Evolutionary conservation across 495 filamentous ascomycete species (phyloP), one percentile per base, ranked within the genome.

Genomic region (Baudoinia panamericana): DNA sequence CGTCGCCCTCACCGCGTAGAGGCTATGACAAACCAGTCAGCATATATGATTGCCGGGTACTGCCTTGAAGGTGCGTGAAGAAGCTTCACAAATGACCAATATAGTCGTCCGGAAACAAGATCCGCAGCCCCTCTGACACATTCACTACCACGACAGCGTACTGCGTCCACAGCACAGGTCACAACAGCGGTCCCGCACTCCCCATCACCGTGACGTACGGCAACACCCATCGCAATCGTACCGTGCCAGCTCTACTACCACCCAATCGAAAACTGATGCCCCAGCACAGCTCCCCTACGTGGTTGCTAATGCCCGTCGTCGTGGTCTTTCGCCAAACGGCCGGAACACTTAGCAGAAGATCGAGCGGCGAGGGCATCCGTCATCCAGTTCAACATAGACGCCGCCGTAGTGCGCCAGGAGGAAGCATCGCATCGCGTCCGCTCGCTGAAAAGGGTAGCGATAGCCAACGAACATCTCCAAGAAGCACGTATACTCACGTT

Each of bases 181-280:
- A 63, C 62, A 88, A 93, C 43, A 90, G 66, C 16, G 85, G 85
- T 9, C 85, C 85, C 8, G 83, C 90, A 13, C 74, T 73, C 49
- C 80, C 87, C 80, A 87, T 93, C 47, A 93, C 80, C 15, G 82
- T 88, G 45, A 90, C 78, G 58, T 90, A 93, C 0, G 85, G 83
- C 27, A 90, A 67, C 25, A 74, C 58, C 80, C 81, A 93, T 52
- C 75, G 47, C 73, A 72, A 54, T 86, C 71, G 57, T 84, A 93
- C 4, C 62, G 56, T 37, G 78, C 68, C 27, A 93, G 63, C 12
- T 67, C 63, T 48, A 82, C 75, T 40, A 86, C 84, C 19, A 80
- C 71, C 27, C 66, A 68, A 75, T 64, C 68, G 88, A 92, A 66
- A 86, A 93, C 0, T 82, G 82, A 50, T 93, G 86, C 38, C 80